These are phyloP conservation scores for Dactylonectria estremocensis DNA, from an alignment of 2,329 filamentous ascomycete genomes.

Conservation along the genomic window DNA sequence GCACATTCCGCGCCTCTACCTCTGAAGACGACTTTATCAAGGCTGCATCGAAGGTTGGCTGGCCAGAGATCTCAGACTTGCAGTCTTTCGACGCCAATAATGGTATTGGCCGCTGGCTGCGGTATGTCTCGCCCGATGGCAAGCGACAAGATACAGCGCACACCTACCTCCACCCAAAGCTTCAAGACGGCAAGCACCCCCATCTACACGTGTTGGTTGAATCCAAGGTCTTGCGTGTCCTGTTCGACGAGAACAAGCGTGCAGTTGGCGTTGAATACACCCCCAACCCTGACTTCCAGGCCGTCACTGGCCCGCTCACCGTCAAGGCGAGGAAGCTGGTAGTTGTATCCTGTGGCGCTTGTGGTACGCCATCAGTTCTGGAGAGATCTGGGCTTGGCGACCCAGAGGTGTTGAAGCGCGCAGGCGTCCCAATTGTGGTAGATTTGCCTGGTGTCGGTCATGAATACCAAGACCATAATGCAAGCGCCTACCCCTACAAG, in stretches of 20 bases:
- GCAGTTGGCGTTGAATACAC: slow-evolving; percentile 74
- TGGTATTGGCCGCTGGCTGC: slow-evolving; percentile 48
- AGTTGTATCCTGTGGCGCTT: slow-evolving; percentile 61
- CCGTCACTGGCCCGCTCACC: too few species aligned
- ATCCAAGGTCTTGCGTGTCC: slow-evolving; percentile 68
- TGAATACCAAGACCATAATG: slow-evolving; percentile 70
- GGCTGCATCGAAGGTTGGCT: slow-evolving; percentile 63
- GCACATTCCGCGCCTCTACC: slow-evolving; percentile 59
- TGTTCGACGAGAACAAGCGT: slow-evolving; percentile 65
- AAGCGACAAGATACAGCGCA: slow-evolving; percentile 72
- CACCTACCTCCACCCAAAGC: slow-evolving; percentile 58
- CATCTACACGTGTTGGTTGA: slow-evolving; percentile 74
- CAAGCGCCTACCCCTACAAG: slow-evolving; percentile 67
- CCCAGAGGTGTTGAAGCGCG: slow-evolving; percentile 62
- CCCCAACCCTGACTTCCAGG: slow-evolving; percentile 55
- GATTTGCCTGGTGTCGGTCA: slow-evolving; percentile 68
- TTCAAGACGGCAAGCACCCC: slow-evolving; percentile 58
- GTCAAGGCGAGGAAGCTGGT: slow-evolving; percentile 51
- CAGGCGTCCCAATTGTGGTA: slow-evolving; percentile 62
- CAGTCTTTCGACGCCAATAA: slow-evolving; percentile 63
- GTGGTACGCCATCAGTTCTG: slow-evolving; percentile 69
- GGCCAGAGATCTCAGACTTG: slow-evolving; percentile 66
- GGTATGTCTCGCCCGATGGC: slow-evolving; percentile 64
- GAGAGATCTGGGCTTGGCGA: slow-evolving; percentile 76
- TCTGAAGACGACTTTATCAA: slow-evolving; percentile 66